Percentiles rank a stretch among this genome's conserved stretches.
These are phyloP conservation scores for Rhizophlyctis rosea DNA, from an alignment of 192 early-diverging fungal genomes.

Conservation along the genomic window DNA sequence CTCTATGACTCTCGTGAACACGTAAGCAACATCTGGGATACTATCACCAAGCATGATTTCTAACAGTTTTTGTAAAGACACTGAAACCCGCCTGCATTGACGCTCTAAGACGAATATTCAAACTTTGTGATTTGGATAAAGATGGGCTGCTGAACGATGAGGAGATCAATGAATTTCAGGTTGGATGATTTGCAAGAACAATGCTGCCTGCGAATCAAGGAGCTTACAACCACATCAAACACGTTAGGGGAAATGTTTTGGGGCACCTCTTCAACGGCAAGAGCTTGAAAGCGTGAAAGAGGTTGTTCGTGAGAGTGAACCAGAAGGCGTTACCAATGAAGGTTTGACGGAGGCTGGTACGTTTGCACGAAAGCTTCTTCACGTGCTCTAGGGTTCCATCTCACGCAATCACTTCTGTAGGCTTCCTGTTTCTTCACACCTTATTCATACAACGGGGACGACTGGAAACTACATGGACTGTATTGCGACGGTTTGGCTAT, in stretches of 20 bases:
- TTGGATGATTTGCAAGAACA: constrained; percentile 23
- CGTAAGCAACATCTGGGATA: constrained; percentile 36
- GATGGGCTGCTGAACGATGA: constrained; percentile 87
- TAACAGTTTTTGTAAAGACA: constrained; percentile 33
- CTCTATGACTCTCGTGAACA: constrained; percentile 95
- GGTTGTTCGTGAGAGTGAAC: constrained; percentile 84
- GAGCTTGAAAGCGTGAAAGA: constrained; percentile 97
- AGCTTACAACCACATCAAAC: neutral
- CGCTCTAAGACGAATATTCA: constrained; percentile 90
- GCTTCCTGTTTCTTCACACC: constrained; percentile 92
- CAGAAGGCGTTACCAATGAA: constrained; percentile 76
- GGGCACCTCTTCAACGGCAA: constrained; percentile 88
- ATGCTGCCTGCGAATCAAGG: neutral
- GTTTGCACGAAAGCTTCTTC: no score
- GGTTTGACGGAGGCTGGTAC: constrained; percentile 84
- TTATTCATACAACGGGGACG: constrained; percentile 96
- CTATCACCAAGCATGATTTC: neutral
- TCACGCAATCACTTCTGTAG: constrained; percentile 25
- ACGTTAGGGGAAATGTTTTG: constrained; percentile 86
- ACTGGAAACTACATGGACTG: constrained; percentile 98
- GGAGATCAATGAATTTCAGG: constrained; percentile 97
- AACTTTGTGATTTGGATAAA: constrained; percentile 92
- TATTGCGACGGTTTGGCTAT: constrained; percentile 93
- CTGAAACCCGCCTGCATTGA: constrained; percentile 88
- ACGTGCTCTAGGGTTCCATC: no score